Conservation (phyloP, 1,139 yeast genomes). For the Taphrina confusa region DNA sequence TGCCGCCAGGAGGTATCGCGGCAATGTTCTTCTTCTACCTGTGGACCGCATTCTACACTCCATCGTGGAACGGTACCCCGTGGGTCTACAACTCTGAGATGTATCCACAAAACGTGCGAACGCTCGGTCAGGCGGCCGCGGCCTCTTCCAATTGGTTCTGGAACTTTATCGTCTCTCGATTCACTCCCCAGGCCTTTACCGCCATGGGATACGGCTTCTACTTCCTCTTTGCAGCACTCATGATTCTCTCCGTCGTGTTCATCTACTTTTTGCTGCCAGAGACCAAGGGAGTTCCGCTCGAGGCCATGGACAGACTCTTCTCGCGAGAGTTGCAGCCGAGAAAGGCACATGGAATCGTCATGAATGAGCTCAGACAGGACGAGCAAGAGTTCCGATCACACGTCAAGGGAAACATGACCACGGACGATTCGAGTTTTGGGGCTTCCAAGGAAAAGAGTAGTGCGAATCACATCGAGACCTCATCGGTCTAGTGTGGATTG, state of each 20-base stretch:
- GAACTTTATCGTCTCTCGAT: conserved; percentile 38
- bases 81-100: conserved; percentile 40
- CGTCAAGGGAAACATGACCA: neutral
- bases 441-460: neutral
- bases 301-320: conserved; percentile 54
- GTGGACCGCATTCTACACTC: conserved; percentile 37
- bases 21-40: conserved; percentile 38
- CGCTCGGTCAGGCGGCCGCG: conserved; percentile 37
- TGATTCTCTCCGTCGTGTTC: conserved; percentile 35
- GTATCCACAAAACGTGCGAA: conserved; percentile 38
- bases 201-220: conserved; percentile 39
- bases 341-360: neutral
- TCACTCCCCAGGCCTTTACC: conserved; percentile 39
- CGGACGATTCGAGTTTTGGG: too few species aligned
- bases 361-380: neutral
- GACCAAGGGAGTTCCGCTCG: conserved; percentile 61
- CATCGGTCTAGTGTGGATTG: neutral
- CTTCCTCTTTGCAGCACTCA: conserved; percentile 38
- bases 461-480: conserved; percentile 1
- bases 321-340: neutral
- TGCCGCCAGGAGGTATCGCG: conserved; percentile 36
- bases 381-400: conserved; percentile 1
- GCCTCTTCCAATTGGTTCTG: conserved; percentile 38
- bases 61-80: conserved; percentile 37
- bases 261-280: conserved; percentile 59